A percentile compares a stretch with the other conserved stretches of the same genome.
Conservation (phyloP, 1,284 basidiomycete genomes). For the Trichosporon sp. region DNA sequence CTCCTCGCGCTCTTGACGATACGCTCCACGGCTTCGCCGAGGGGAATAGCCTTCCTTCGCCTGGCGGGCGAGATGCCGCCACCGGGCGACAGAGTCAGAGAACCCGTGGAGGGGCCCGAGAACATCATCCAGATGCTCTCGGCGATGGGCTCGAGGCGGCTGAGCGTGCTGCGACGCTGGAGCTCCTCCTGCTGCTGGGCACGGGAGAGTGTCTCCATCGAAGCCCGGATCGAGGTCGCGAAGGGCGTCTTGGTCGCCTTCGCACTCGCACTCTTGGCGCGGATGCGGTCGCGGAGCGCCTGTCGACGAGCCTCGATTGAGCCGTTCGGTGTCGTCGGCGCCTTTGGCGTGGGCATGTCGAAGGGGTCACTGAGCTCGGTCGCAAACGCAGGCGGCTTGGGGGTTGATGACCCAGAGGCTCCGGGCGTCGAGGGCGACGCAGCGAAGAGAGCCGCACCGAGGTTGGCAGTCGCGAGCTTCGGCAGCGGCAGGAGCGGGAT, state of each 20-base stretch:
- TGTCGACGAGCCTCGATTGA: conserved; percentile 49
- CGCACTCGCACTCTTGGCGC: conserved; percentile 43
- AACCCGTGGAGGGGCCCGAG: conserved; percentile 43
- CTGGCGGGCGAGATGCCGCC: conserved; percentile 20
- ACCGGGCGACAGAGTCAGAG: conserved; percentile 36
- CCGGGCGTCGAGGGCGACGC: conserved; percentile 32
- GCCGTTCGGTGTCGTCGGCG: conserved; percentile 29
- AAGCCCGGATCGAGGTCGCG: conserved; percentile 35
- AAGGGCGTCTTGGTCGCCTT: conserved; percentile 38
- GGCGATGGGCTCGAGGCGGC: conserved; percentile 55
- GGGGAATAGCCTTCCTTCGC: conserved; percentile 49
- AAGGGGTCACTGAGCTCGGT: conserved; percentile 48
- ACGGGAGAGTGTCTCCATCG: conserved; percentile 25
- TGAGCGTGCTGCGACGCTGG: conserved; percentile 53
- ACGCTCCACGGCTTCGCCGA: conserved; percentile 52
- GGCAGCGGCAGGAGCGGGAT: conserved; percentile 52
- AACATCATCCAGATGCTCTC: conserved; percentile 59
- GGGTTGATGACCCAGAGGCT: background rate
- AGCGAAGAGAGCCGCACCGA: conserved; percentile 42
- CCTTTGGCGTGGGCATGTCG: conserved; percentile 33
- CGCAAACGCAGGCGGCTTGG: conserved; percentile 24
- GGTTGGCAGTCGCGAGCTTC: conserved; percentile 42
- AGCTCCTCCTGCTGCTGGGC: conserved; percentile 46
- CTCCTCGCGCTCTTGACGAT: conserved; percentile 57
- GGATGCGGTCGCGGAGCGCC: conserved; percentile 53